These are phyloP conservation scores for Helminthosporium solani DNA, from an alignment of 2,329 filamentous ascomycete genomes.

Conservation along the genomic window DNA sequence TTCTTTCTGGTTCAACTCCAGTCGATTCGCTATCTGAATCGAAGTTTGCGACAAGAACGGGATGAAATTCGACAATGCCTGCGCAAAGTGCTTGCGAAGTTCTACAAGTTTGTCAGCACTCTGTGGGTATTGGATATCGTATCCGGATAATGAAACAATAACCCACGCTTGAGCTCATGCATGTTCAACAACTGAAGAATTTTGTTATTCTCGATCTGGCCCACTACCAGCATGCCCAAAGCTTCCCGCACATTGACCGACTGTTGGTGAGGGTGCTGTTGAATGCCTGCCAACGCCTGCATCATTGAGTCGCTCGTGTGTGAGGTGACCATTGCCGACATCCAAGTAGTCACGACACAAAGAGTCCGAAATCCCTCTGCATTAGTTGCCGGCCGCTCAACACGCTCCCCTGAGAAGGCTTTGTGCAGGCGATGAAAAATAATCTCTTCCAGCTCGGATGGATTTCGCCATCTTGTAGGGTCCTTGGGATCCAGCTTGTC, in stretches of 20 bases:
- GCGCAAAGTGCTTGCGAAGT: conserved; percentile 33
- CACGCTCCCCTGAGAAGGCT: conserved; percentile 29
- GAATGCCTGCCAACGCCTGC: conserved; percentile 43
- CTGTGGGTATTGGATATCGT: conserved; percentile 1
- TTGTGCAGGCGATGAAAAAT: conserved; percentile 41
- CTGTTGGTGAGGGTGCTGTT: conserved; percentile 54
- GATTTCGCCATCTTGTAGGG: conserved; percentile 30
- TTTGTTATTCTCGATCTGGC: conserved; percentile 60
- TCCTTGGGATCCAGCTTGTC: conserved; percentile 21
- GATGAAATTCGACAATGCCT: conserved; percentile 36
- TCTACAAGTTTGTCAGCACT: conserved; percentile 22
- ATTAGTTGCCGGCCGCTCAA: conserved; percentile 33
- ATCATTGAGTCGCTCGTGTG: conserved; percentile 43
- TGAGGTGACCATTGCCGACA: conserved; percentile 43
- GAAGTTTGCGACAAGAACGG: conserved; percentile 57
- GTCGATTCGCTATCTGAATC: conserved; percentile 42
- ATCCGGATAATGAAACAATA: conserved; percentile 1
- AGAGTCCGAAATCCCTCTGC: conserved; percentile 35
- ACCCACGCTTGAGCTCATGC: conserved; percentile 55
- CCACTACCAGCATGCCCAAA: conserved; percentile 63
- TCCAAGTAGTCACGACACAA: conserved; percentile 37
- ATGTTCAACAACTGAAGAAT: conserved; percentile 58
- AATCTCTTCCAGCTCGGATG: conserved; percentile 41
- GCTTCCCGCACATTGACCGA: conserved; percentile 65
- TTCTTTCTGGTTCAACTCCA: conserved; percentile 44